Evolutionary conservation across 768 basidiomycete species (phyloP), one percentile per base, ranked within the genome.

Genomic region (Calocera cornea): DNA sequence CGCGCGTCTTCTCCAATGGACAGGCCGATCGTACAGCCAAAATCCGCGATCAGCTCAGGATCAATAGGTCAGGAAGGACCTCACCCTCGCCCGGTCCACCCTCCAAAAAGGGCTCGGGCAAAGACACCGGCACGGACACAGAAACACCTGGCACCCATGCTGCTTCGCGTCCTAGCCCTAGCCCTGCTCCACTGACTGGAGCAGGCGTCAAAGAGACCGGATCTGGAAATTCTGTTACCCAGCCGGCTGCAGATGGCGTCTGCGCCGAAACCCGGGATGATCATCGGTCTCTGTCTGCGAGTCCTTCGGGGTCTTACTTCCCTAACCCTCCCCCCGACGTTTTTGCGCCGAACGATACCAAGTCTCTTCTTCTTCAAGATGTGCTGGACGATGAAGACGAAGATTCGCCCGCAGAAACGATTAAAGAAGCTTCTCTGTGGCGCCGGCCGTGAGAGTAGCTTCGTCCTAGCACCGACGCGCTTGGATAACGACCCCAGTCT

Each of bases 1-100:
- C 71, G 5, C 44, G 65, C 24, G 12, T 31, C 3, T 64, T 71
- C 68, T 60, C 54, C 27, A 60, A 5, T 33, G 27, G 54, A 10
- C 54, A 60, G 22, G 54, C 54, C 10, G 54, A 11, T 27, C 54
- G 54, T 29, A 27, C 14, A 2, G 54, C 54, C 27, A 60, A 60
- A 19, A 19, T 60, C 2, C 54, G 54, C 31, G 54, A 60, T 7
- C 54, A 60, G 27, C 54, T 60, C 16, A 2, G 27, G 54, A 60
- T 60, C 24, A 60, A 60, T 33, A 27, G 54, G 27, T 60, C 54
- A 7, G 54, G 54, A 19, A 27, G 54, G 22, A 60, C 14, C 54
- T 5, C 27, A 10, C 54, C 54, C 7, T 60, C 54, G 8, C 44
- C 44, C 44, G 44, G 19, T 33, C 27, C 27, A 16, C 54, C 24